Evolutionary conservation across 306 rosid species (phyloP), one percentile per base, ranked within the genome.

Genomic region (Medicago arabica): DNA sequence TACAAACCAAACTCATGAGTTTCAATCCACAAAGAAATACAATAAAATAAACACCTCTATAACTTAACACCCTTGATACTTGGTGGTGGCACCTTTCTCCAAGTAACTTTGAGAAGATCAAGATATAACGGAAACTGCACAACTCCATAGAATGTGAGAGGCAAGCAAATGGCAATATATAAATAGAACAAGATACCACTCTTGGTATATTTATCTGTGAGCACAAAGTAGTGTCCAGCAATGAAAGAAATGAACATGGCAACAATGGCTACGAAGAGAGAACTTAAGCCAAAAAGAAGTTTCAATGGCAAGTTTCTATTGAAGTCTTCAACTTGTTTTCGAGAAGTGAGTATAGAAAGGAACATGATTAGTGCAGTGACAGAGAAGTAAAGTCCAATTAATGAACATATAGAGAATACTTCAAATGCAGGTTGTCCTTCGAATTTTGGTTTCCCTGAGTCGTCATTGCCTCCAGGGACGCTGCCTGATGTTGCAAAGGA

Each of bases 101-200:
- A 46, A 46, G 4, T 46, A 12, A 46, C 84, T 70, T 69, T 74
- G 7, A 82, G 3, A 7, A 87, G 87, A 87, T 87, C 86, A 66
- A 79, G 0, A 23, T 85, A 91, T 0, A 87, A 23, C 0, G 88
- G 86, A 74, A 89, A 80, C 53, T 89, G 95, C 2, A 85, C 81
- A 0, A 73, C 43, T 0, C 87, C 90, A 18, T 83, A 89, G 75
- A 89, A 79, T 0, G 82, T 18, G 1, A 76, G 63, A 0, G 91
- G 92, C 59, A 85, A 58, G 19, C 88, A 86, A 3, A 87, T 80
- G 3, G 82, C 74, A 0, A 67, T 62, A 28, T 85, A 88, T 2
- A 88, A 43, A 0, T 86, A 76, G 25, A 87, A 64, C 1, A 80
- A 65, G 0, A 74, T 68, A 0, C 14, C 6, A 12, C 62, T 47